A percentile compares a stretch with the other conserved stretches of the same genome.
These are phyloP conservation scores for Dichotomopilus funicola DNA, from an alignment of 2,329 filamentous ascomycete genomes.

Conservation along the genomic window DNA sequence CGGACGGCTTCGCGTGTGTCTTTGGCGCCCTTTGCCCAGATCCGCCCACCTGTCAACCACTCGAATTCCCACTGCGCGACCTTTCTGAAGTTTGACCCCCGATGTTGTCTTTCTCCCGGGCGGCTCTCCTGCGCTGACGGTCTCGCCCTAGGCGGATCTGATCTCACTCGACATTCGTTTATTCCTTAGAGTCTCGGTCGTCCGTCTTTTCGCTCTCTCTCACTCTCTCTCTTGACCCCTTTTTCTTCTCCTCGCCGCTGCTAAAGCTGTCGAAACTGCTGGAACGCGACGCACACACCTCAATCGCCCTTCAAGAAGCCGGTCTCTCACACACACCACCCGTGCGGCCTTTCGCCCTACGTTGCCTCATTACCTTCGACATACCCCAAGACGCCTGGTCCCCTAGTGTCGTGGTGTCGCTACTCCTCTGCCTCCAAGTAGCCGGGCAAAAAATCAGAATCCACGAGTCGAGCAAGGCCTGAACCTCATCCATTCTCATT, in stretches of 20 bases:
- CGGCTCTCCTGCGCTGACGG: conserved; percentile 20
- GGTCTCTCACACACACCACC: too few relatives aligned
- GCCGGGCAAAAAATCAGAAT: conserved; percentile 16
- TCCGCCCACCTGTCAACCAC: conserved; percentile 23
- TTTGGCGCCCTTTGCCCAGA: conserved; percentile 22
- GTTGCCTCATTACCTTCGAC: background rate
- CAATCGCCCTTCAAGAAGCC: too few relatives aligned
- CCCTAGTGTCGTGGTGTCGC: background rate
- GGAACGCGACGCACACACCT: too few relatives aligned
- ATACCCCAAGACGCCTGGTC: conserved; percentile 21
- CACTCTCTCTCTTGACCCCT: too few relatives aligned
- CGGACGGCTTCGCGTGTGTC: conserved; percentile 25
- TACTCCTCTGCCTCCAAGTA: conserved; percentile 3
- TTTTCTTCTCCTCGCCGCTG: too few relatives aligned
- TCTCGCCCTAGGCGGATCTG: conserved; percentile 12
- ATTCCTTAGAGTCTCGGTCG: background rate
- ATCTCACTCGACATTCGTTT: conserved; percentile 20
- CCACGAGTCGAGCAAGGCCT: conserved; percentile 14
- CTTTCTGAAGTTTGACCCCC: conserved; percentile 21
- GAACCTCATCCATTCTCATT: background rate
- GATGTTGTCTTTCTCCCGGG: conserved; percentile 19
- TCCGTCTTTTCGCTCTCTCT: too few relatives aligned
- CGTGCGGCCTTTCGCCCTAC: too few relatives aligned
- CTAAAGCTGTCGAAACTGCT: too few relatives aligned
- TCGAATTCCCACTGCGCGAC: conserved; percentile 19